A percentile compares a stretch with the other conserved stretches of the same genome.
These are phyloP conservation scores for Candida qinlingensis DNA, from an alignment of 805 yeast genomes.

Conservation along the genomic window DNA sequence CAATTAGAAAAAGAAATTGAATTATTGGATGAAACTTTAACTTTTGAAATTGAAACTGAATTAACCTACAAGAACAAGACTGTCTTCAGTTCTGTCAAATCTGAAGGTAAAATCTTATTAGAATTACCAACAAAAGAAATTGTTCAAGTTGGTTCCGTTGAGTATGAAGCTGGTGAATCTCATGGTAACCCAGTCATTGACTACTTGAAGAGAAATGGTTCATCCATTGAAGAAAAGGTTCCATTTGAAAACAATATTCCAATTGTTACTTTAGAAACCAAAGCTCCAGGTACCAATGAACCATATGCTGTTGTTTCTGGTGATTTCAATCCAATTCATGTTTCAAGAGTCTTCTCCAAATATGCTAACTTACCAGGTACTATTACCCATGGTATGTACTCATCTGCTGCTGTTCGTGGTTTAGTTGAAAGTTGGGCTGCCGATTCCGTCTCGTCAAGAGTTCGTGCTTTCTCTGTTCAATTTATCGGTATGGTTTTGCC, in stretches of 20 bases:
- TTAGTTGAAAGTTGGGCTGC: constrained; percentile 99
- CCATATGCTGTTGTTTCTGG: constrained; percentile 97
- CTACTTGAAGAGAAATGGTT: constrained; percentile 86
- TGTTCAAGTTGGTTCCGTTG: constrained; percentile 74
- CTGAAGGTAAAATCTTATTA: constrained; percentile 78
- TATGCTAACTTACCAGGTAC: constrained; percentile 96
- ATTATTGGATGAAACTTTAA: constrained; percentile 71
- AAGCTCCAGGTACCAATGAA: constrained; percentile 94
- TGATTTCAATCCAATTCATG: constrained; percentile 98
- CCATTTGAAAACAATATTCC: constrained; percentile 88
- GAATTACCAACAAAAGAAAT: constrained; percentile 92
- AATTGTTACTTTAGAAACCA: constrained; percentile 52
- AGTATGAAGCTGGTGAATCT: constrained; percentile 85
- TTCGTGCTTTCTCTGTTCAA: constrained; percentile 84
- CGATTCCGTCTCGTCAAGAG: constrained; percentile 91
- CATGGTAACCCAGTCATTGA: constrained; percentile 98
- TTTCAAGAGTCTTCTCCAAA: constrained; percentile 87
- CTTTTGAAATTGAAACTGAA: constrained; percentile 84
- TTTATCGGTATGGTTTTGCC: constrained; percentile 98
- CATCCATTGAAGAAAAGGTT: constrained; percentile 90
- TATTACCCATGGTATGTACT: constrained; percentile 98
- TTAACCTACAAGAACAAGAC: constrained; percentile 73
- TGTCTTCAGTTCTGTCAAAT: constrained; percentile 72
- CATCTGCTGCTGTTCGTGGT: constrained; percentile 92
- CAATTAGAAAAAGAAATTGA: constrained; percentile 69